A percentile compares a stretch with the other conserved stretches of the same genome.
Evolutionary conservation across 768 basidiomycete genomes (phyloP).

Genomic region (Russula sp.): DNA sequence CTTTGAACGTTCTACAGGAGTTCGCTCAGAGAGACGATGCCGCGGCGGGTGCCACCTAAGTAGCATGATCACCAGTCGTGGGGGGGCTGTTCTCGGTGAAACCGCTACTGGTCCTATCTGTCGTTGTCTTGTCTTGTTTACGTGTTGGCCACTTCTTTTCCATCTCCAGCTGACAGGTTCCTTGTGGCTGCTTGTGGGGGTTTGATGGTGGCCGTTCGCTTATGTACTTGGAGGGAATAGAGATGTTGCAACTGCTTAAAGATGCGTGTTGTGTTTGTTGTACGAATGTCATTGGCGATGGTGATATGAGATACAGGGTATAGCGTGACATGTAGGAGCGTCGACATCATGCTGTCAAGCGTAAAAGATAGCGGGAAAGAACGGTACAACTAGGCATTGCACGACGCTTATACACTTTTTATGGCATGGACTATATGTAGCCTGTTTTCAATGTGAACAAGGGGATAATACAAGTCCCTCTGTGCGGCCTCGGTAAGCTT

Average conservation of each 20-base stretch:
- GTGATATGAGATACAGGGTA: conserved; percentile 24
- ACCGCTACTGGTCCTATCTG: conserved; percentile 32
- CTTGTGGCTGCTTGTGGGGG: conserved; percentile 32
- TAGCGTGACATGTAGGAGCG: conserved; percentile 15
- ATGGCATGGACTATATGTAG: conserved; percentile 56
- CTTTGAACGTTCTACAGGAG: conserved; percentile 81
- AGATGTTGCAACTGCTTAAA: conserved; percentile 51
- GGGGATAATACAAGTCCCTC: conserved; percentile 56
- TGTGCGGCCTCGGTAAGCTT: conserved; percentile 58
- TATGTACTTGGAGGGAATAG: conserved; percentile 53
- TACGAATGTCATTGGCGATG: conserved; percentile 24
- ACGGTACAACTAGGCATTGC: not conserved
- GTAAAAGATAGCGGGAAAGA: conserved; percentile 11
- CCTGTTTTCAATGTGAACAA: conserved; percentile 43
- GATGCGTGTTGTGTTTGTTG: conserved; percentile 22
- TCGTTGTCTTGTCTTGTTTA: conserved; percentile 33
- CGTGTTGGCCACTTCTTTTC: conserved; percentile 21
- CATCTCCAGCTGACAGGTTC: conserved; percentile 33
- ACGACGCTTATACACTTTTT: conserved; percentile 28
- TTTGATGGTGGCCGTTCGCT: conserved; percentile 51
- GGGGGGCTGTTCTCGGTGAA: conserved; percentile 5
- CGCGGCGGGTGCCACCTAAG: conserved; percentile 12
- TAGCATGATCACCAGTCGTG: not conserved
- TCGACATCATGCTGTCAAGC: conserved; percentile 14
- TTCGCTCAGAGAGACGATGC: conserved; percentile 49